Base-by-base conservation (phyloP, 345 rosid genomes). In the Populus ilicifolia region DNA sequence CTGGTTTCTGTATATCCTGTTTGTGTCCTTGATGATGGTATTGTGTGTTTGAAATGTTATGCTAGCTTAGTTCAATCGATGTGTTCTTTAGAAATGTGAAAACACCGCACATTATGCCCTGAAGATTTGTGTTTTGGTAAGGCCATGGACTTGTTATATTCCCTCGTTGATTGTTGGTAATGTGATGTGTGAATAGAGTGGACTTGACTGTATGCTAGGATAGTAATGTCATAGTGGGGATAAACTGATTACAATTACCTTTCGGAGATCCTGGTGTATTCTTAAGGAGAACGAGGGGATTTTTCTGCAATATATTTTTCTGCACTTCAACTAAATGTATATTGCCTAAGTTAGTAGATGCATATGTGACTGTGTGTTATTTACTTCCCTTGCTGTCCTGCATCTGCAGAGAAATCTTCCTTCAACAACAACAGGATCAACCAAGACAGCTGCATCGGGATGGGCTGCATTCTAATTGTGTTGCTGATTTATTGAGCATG, bases 391-490 rank as follows among this genome's bases (percentile, higher is more conserved):
- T 74, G 43, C 36, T 66, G 41, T 66, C 20, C 79, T 73, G 35
- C 63, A 61, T 75, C 69, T 86, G 87, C 93, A 96, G 99, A 91
- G 81, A 81, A 94, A 84, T 84, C 93, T 94, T 69, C 99, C 99
- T 75, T 75, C 94, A 4, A 65, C 86, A 8, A 78, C 86, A 27
- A 74, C 97, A 18, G 97, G 88, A 72, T 77, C 89, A 25, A 70
- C 80, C 66, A 93, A 87, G 79, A 85, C 88, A 3, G 67, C 93
- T 79, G 94, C 95, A 71, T 89, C 99, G 38, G 99, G 98, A 75
- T 96, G 99, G 99, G 97, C 99, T 8, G 99, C 97, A 75, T 96
- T 96, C 83, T 96, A 77, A 86, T 76, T 63, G 23, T 78, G 65
- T 75, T 77, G 50, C 29, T 44, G 77, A 67, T 69, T 75, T 72